Conservation (phyloP, 495 filamentous ascomycete genomes). For the Terfezia claveryi region DNA sequence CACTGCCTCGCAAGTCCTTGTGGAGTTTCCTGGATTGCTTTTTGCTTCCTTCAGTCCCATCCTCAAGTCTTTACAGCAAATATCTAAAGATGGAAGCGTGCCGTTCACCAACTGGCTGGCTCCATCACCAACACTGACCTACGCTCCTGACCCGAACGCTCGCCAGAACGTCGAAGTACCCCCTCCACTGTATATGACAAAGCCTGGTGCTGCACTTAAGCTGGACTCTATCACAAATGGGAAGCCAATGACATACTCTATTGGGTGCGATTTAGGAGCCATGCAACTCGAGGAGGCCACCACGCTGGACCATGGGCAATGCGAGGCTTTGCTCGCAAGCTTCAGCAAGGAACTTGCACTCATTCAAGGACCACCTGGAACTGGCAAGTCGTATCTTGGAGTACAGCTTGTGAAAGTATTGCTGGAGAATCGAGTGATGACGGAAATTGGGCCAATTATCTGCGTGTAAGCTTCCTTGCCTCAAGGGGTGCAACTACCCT, state of each 20-base stretch:
- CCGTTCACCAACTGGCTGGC: conserved; percentile 40
- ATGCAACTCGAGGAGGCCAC: conserved; percentile 6
- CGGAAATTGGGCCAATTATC: conserved; percentile 41
- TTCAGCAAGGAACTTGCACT: conserved; percentile 35
- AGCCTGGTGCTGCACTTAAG: conserved; percentile 3
- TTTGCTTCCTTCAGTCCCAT: conserved; percentile 44
- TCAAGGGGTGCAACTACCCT: not conserved
- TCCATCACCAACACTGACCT: conserved; percentile 12
- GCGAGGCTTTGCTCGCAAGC: conserved; percentile 30
- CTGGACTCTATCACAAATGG: conserved; percentile 9
- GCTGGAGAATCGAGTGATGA: conserved; percentile 30
- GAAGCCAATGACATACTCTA: conserved; percentile 7
- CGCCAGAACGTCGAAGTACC: not conserved
- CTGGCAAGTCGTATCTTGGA: conserved; percentile 35
- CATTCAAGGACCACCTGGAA: conserved; percentile 67
- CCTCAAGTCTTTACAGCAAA: conserved; percentile 37
- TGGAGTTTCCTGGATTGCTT: conserved; percentile 51
- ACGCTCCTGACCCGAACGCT: not conserved
- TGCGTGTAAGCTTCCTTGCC: conserved; percentile 18
- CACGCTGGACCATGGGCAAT: conserved; percentile 24
- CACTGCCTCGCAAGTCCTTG: conserved; percentile 19
- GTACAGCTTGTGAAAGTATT: conserved; percentile 36
- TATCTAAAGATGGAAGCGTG: conserved; percentile 28
- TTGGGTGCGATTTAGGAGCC: conserved; percentile 1
- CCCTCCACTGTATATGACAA: conserved; percentile 16